A percentile compares a stretch with the other conserved stretches of the same genome.
phyloP scores from a whole-genome alignment of 2,329 filamentous ascomycete genomes.

The Cercospora janseana region DNA sequence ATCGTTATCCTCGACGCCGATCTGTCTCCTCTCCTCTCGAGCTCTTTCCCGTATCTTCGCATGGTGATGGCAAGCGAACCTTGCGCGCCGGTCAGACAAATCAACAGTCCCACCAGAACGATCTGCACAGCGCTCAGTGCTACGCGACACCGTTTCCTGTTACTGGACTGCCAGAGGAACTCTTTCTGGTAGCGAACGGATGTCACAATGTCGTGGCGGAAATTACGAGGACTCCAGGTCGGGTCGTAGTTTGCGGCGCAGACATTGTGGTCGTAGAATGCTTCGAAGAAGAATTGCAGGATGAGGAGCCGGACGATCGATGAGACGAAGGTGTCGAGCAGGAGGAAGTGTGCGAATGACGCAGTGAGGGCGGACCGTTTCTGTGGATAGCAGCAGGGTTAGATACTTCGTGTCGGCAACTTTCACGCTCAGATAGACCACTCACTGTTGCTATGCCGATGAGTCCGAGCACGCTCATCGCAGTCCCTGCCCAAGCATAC shows the following conservation, averaged over 20 bases:
- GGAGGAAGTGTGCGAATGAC: constrained; percentile 31
- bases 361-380: constrained; percentile 24
- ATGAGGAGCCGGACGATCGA: constrained; percentile 27
- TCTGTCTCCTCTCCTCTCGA: constrained; percentile 10
- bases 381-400: constrained; percentile 12
- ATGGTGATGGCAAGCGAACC: constrained; percentile 26
- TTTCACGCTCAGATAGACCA: background rate
- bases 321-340: constrained; percentile 31
- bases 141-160: constrained; percentile 23
- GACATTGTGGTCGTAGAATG: constrained; percentile 28
- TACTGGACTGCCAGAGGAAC: constrained; percentile 20
- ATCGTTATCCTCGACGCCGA: background rate
- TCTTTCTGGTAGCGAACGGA: constrained; percentile 28
- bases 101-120: constrained; percentile 19
- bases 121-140: constrained; percentile 27
- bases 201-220: constrained; percentile 27
- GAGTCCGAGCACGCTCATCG: constrained; percentile 29
- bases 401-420: background rate
- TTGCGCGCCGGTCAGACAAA: constrained; percentile 23
- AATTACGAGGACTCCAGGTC: constrained; percentile 24
- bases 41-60: constrained; percentile 21
- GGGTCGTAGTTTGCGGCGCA: constrained; percentile 25
- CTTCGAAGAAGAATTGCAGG: constrained; percentile 29
- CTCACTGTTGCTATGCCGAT: constrained; percentile 29
- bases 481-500: constrained; percentile 32